Conservation (phyloP, 1,139 yeast species). For the Dujonia santamariae region DNA sequence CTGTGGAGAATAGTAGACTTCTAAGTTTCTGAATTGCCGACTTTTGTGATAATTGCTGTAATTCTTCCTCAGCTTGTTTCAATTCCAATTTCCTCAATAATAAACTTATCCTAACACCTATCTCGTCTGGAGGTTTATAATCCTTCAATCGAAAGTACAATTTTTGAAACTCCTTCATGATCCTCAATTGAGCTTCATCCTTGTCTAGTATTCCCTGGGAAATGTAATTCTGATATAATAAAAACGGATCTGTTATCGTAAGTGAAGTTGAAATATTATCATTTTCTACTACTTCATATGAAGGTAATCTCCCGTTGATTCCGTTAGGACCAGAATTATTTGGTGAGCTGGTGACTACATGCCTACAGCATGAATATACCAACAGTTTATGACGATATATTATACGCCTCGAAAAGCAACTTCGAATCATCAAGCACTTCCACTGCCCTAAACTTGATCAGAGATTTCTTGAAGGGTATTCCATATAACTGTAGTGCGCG, state of each 20-base stretch:
- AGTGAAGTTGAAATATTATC: background rate
- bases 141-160: constrained; percentile 57
- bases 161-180: constrained; percentile 63
- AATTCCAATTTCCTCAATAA: constrained; percentile 48
- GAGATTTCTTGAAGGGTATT: too few species aligned
- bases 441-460: too few species aligned
- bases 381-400: too few species aligned
- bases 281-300: background rate
- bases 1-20: constrained; percentile 18
- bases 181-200: constrained; percentile 60
- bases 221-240: constrained; percentile 54
- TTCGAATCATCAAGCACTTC: background rate
- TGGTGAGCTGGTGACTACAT: too few species aligned
- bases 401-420: background rate
- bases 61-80: constrained; percentile 23
- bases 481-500: too few species aligned
- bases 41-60: constrained; percentile 11
- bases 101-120: constrained; percentile 44
- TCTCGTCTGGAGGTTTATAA: constrained; percentile 56
- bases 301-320: constrained; percentile 37
- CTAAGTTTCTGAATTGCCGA: constrained; percentile 3
- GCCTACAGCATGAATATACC: too few species aligned
- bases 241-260: constrained; percentile 59
- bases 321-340: constrained; percentile 38
- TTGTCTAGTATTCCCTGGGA: constrained; percentile 47